Evolutionary conservation across 495 filamentous ascomycete genomes (phyloP), one percentile per base, ranked within the genome.

Genomic region (Penicillium silybi): DNA sequence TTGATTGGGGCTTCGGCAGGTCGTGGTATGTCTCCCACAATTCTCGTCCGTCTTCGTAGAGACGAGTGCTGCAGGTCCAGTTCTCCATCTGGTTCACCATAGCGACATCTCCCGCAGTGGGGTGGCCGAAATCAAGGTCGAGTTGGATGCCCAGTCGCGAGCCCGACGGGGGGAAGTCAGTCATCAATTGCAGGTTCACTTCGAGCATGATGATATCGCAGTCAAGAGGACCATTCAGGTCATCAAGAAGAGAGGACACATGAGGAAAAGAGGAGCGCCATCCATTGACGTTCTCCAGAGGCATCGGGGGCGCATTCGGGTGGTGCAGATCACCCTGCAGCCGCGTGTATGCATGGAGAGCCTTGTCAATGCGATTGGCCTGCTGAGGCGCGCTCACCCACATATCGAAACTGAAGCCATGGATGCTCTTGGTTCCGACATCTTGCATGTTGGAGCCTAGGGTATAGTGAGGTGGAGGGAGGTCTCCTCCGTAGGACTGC

Each of bases 181-280:
- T 59, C 70, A 78, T 76, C 20, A 81, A 51, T 43, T 76, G 54
- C 11, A 80, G 63, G 23, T 69, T 75, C 6, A 70, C 69, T 52
- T 82, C 77, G 9, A 82, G 58, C 6, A 79, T 52, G 46, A 80
- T 74, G 15, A 80, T 67, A 29, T 81, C 76, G 41, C 70, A 74
- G 29, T 74, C 67, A 13, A 72, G 40, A 2, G 72, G 62, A 6
- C 62, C 58, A 20, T 67, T 65, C 6, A 63, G 46, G 27, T 72
- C 63, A 32, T 74, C 63, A 32, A 74, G 53, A 34, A 77, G 57
- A 0, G 66, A 50, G 16, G 64, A 62, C 41, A 82, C 51, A 7
- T 71, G 54, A 25, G 78, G 78, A 59, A 77, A 82, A 8, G 65
- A 71, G 0, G 59, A 51, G 8, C 68, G 71, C 79, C 79, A 82